Evolutionary conservation across 495 filamentous ascomycete genomes (phyloP), one percentile per base, ranked within the genome.

Genomic region (Jackrogersella minutella): DNA sequence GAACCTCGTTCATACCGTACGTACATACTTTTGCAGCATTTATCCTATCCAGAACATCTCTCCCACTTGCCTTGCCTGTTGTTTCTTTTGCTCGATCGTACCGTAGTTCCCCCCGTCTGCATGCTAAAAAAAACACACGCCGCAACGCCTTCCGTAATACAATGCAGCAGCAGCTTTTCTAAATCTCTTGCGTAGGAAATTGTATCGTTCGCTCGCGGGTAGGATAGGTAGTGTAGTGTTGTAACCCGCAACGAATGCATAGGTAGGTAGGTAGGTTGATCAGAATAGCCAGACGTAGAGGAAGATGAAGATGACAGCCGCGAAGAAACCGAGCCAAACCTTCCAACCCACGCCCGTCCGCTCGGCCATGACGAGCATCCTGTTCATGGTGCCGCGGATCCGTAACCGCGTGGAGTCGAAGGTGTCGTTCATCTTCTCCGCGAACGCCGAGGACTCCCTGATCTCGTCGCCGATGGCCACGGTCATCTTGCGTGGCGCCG

Each of bases 361-460:
- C 79, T 97, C 88, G 3, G 95, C 96, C 95, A 99, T 98, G 59
- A 93, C 74, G 58, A 98, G 79, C 95, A 99, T 99, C 26, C 93
- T 82, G 71, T 91, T 97, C 95, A 99, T 98, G 37, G 96, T 98
- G 37, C 93, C 91, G 14, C 88, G 83, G 62, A 99, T 78, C 69
- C 90, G 82, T 24, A 91, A 75, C 47, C 93, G 82, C 43, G 96
- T 96, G 66, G 83, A 86, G 67, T 97, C 95, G 72, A 98, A 99
- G 4, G 87, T 84, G 54, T 96, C 90, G 74, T 97, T 97, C 90
- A 93, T 93, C 73, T 89, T 90, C 70, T 93, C 90, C 9, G 92
- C 88, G 5, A 98, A 85, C 5, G 90, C 87, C 5, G 92, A 89
- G 7, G 90, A 93, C 58, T 93, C 88, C 33, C 93, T 84, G 68